phyloP scores from a whole-genome alignment of 1,284 basidiomycete genomes.

The Cryptococcus sp. region DNA sequence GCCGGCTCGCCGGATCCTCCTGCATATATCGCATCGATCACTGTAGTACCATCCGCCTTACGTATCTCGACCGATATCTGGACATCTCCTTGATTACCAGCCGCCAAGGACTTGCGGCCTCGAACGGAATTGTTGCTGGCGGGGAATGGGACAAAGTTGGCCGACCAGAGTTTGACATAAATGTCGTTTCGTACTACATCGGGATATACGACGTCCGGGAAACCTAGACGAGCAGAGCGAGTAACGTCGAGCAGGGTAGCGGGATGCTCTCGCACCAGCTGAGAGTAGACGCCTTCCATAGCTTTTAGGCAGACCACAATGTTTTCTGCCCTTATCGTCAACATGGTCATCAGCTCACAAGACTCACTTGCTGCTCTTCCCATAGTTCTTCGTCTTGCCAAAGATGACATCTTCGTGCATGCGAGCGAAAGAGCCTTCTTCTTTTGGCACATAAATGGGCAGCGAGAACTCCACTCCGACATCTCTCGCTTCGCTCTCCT shows the following conservation, averaged over 20 bases:
- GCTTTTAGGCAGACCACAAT: slow-evolving; percentile 84
- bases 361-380: slow-evolving; percentile 71
- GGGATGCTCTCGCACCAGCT: slow-evolving; percentile 77
- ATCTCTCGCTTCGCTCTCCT: slow-evolving; percentile 53
- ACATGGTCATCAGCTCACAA: background rate
- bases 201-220: slow-evolving; percentile 94
- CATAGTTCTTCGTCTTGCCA: slow-evolving; percentile 71
- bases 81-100: slow-evolving; percentile 57
- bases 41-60: slow-evolving; percentile 62
- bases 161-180: slow-evolving; percentile 90
- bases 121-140: slow-evolving; percentile 47
- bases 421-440: slow-evolving; percentile 83
- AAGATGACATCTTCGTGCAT: slow-evolving; percentile 92
- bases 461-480: slow-evolving; percentile 72
- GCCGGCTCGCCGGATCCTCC: slow-evolving; percentile 80
- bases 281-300: slow-evolving; percentile 74
- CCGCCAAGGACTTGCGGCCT: slow-evolving; percentile 33
- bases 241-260: slow-evolving; percentile 79
- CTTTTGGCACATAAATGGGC: slow-evolving; percentile 80
- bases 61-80: slow-evolving; percentile 90
- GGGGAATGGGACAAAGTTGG: slow-evolving; percentile 63
- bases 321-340: slow-evolving; percentile 64
- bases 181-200: slow-evolving; percentile 89
- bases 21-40: slow-evolving; percentile 69
- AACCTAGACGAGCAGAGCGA: slow-evolving; percentile 82